Conservation (phyloP, 2,329 filamentous ascomycete species). For the Fusarium buharicum region DNA sequence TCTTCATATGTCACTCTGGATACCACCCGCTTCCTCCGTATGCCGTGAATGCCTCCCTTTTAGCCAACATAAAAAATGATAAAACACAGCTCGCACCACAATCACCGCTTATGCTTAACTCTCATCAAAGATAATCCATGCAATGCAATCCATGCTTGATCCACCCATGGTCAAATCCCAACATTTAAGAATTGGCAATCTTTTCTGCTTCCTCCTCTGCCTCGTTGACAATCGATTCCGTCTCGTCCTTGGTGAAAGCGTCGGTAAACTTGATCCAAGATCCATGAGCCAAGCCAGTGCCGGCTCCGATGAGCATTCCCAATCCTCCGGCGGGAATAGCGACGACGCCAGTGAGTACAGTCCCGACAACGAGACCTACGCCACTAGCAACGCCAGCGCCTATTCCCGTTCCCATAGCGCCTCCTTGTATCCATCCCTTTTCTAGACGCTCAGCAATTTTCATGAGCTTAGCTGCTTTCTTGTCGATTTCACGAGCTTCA, state of each 20-base stretch:
- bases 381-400: constrained; percentile 39
- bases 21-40: too few relatives aligned
- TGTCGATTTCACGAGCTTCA: constrained; percentile 33
- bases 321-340: constrained; percentile 35
- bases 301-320: constrained; percentile 36
- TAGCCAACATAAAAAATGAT: too few relatives aligned
- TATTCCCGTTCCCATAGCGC: constrained; percentile 37
- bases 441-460: constrained; percentile 35
- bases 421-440: constrained; percentile 40
- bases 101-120: too few relatives aligned
- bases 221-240: constrained; percentile 30
- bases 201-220: constrained; percentile 35
- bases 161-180: too few relatives aligned
- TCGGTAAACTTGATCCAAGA: constrained; percentile 40
- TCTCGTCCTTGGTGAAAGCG: constrained; percentile 34
- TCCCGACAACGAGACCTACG: constrained; percentile 29
- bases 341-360: constrained; percentile 34
- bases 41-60: too few relatives aligned
- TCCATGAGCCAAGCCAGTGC: constrained; percentile 35
- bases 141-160: too few relatives aligned
- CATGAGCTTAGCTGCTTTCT: constrained; percentile 40
- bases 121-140: too few relatives aligned
- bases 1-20: too few relatives aligned
- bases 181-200: constrained; percentile 10
- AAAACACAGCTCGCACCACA: too few relatives aligned